Conservation (phyloP, 805 yeast genomes). For the Maudiozyma bulderi region DNA sequence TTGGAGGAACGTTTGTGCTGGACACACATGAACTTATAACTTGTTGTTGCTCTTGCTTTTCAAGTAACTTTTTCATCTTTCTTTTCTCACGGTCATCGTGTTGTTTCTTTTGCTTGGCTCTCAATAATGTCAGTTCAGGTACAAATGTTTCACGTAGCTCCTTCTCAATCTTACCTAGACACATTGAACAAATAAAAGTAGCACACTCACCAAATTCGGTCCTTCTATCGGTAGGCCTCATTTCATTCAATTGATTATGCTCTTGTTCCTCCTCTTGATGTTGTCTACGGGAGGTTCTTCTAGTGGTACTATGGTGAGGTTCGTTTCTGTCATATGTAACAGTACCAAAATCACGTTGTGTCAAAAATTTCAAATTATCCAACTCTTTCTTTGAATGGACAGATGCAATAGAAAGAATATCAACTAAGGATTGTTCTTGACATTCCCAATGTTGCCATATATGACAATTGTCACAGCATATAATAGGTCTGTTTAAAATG, state of each 20-base stretch:
- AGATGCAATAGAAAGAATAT: slow-evolving; percentile 8
- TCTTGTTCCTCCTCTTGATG: slow-evolving; percentile 1
- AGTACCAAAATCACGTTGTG: slow-evolving; percentile 13
- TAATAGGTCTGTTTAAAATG: slow-evolving; percentile 13
- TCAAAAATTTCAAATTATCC: slow-evolving; percentile 1
- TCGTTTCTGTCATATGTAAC: slow-evolving; percentile 14
- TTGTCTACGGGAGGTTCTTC: slow-evolving; percentile 16
- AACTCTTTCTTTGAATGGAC: slow-evolving; percentile 5
- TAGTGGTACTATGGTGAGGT: slow-evolving; percentile 4
- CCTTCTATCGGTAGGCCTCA: slow-evolving; percentile 21
- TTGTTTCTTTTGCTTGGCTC: slow-evolving; percentile 18
- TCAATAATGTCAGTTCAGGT: slow-evolving; percentile 16
- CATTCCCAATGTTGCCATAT: slow-evolving; percentile 30
- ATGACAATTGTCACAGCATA: slow-evolving; percentile 27
- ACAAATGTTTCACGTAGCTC: slow-evolving; percentile 17
- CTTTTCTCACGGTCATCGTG: slow-evolving; percentile 24
- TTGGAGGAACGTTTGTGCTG: no score
- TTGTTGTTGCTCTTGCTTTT: slow-evolving; percentile 2
- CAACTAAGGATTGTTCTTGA: slow-evolving; percentile 12
- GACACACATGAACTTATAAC: no score
- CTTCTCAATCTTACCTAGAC: slow-evolving; percentile 16
- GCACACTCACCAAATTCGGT: slow-evolving; percentile 13
- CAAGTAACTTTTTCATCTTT: slow-evolving; percentile 15
- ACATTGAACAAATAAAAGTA: slow-evolving; percentile 20
- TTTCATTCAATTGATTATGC: neutral